Conservation (phyloP, 345 rosid genomes). For the Ricinus communis region DNA sequence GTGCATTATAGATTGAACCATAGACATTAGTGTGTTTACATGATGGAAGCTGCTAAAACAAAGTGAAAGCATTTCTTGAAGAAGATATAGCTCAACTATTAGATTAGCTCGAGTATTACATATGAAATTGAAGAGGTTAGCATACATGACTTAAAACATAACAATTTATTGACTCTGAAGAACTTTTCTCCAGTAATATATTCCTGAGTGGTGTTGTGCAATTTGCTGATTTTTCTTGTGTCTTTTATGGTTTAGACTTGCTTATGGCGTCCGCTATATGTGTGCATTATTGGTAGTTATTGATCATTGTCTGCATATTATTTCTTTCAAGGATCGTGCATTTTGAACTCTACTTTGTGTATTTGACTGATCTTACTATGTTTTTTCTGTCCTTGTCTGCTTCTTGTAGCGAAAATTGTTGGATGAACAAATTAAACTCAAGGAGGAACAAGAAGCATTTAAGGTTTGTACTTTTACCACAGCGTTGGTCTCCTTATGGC, state of each 20-base stretch:
- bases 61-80: too few relatives aligned
- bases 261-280: neutral
- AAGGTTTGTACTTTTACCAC: constrained; percentile 52
- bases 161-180: neutral
- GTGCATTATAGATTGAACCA: too few relatives aligned
- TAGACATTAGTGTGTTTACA: too few relatives aligned
- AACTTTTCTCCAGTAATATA: neutral
- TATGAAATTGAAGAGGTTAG: neutral
- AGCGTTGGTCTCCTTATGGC: constrained; percentile 4
- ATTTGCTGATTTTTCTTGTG: neutral
- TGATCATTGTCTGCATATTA: neutral
- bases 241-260: neutral
- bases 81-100: neutral
- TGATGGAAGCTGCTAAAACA: too few relatives aligned
- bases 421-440: constrained; percentile 85
- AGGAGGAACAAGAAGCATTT: constrained; percentile 84
- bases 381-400: neutral
- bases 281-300: neutral
- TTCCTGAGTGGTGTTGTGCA: neutral
- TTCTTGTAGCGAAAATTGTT: constrained; percentile 66
- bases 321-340: neutral
- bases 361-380: constrained; percentile 4
- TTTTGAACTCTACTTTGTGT: neutral
- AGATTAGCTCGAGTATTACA: neutral
- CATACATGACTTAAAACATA: neutral